Conservation (phyloP, 75 land plant species). For the Pseudotsuga menziesii region DNA sequence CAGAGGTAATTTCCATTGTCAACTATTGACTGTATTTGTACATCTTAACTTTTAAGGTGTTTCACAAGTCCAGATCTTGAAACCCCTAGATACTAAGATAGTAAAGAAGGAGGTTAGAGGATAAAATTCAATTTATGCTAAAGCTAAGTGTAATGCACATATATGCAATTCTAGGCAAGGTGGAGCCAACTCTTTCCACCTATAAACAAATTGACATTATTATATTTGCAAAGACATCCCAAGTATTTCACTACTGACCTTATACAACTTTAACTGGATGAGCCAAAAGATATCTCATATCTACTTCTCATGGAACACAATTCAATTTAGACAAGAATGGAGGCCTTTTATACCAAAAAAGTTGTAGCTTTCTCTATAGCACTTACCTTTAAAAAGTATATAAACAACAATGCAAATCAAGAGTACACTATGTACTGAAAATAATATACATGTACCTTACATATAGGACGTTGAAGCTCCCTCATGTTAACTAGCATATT, state of each 20-base stretch:
- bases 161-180: too few species aligned
- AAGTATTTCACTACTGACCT: neutral
- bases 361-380: too few species aligned
- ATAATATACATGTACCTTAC: too few species aligned
- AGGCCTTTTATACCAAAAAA: too few species aligned
- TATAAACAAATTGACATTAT: too few species aligned
- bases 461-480: conserved; percentile 56
- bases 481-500: conserved; percentile 77
- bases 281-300: neutral
- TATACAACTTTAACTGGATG: neutral
- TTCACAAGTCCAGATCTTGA: neutral
- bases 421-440: neutral
- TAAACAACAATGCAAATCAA: neutral
- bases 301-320: conserved; percentile 75
- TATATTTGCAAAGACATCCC: too few species aligned
- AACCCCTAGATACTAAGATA: neutral
- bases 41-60: neutral
- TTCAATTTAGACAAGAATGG: conserved; percentile 65
- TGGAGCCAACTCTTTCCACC: too few species aligned
- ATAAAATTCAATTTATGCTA: neutral
- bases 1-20: neutral
- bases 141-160: neutral
- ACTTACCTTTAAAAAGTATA: too few species aligned
- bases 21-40: neutral
- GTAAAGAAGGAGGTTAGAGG: neutral